Base-by-base conservation (phyloP, 306 rosid species). In the Hippophae gyantsensis region DNA sequence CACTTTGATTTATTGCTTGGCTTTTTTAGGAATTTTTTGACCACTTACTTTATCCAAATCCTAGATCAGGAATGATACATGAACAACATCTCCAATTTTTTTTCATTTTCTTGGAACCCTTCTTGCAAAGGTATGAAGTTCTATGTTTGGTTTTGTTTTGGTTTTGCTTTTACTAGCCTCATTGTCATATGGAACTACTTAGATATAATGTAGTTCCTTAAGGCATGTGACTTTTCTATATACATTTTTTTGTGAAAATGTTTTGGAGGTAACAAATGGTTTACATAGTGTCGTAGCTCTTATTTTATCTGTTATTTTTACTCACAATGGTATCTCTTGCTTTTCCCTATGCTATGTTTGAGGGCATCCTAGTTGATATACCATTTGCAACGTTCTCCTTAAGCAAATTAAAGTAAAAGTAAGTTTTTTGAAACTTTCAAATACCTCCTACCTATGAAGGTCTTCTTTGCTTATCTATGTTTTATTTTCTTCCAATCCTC, bases 31-130 rank as follows among this genome's bases (percentile, higher is more conserved):
- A 88, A 77, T 85, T 96, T 42, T 71, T 83, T 6, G 93, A 92
- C 84, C 96, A 83, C 82, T 75, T 88, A 74, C 95, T 88, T 51
- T 92, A 85, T 71, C 99, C 99, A 58, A 92, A 88, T 74, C 99
- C 99, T 73, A 96, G 99, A 60, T 92, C 99, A 13, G 99, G 99
- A 71, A 83, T 92, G 96, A 88, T 80, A 67, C 99, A 92, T 59
- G 99, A 92, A 63, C 99, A 92, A 42, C 99, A 92, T 82, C 96
- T 88, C 66, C 99, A 88, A 61, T 92, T 88, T 82, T 88, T 82
- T 92, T 88, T 69, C 95, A 85, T 69, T 92, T 92, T 74, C 96
- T 92, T 57, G 99, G 99, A 61, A 77, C 76, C 59, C 99, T 92
- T 77, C 92, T 92, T 42, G 96, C 95, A 60, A 92, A 92, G 99